Evolutionary conservation across 176 grass and related monocot species (phyloP).

Genomic region (Aegilops tauschii): DNA sequence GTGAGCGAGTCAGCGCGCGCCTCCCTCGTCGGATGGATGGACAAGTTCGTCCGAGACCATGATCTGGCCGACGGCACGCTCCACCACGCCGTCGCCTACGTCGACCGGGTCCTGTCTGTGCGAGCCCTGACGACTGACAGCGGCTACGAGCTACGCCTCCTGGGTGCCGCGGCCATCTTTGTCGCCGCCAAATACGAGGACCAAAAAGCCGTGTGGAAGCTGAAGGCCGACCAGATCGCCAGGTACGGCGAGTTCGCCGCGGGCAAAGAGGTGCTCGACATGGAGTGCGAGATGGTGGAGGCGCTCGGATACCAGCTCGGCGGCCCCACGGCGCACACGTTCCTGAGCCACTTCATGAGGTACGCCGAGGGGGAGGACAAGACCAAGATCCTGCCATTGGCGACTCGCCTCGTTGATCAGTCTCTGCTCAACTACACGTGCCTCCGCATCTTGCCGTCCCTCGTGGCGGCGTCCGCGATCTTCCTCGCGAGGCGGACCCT

Average conservation of each 20-base stretch:
- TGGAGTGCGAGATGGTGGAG: not conserved
- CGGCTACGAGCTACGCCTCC: not conserved
- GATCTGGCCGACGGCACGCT: not conserved
- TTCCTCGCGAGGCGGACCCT: not conserved
- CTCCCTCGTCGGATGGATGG: constrained; percentile 5
- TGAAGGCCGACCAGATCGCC: not conserved
- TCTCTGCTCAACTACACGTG: constrained; percentile 1
- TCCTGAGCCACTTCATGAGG: constrained; percentile 14
- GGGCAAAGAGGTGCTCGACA: not conserved
- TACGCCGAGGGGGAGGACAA: not conserved
- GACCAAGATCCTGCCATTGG: not conserved
- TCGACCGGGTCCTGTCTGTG: constrained; percentile 10
- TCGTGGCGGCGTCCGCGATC: constrained; percentile 20
- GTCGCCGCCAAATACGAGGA: constrained; percentile 20
- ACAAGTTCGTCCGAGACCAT: not conserved
- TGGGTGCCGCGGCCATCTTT: not conserved
- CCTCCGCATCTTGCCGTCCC: not conserved
- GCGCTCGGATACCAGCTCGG: constrained; percentile 5
- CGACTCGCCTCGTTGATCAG: not conserved
- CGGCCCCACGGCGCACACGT: constrained; percentile 30
- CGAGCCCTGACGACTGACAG: rapidly evolving
- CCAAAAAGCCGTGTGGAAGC: not conserved
- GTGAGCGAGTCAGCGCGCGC: not conserved
- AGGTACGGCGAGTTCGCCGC: not conserved
- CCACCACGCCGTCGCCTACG: constrained; percentile 29